Conservation (phyloP, 140 eudicot species). For the Flaveria floridana region DNA sequence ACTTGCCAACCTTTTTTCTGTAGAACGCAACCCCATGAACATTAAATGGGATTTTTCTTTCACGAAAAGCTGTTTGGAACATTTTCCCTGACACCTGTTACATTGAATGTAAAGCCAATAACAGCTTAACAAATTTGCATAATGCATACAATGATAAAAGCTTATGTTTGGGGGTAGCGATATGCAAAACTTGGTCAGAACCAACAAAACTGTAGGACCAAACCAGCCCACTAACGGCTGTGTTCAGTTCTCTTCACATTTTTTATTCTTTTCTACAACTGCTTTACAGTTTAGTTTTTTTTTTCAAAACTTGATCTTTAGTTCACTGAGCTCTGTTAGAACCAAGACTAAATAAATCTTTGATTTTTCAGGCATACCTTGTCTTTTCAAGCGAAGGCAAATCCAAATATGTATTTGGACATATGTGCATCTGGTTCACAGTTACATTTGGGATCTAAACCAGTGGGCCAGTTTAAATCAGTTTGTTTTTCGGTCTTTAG, state of each 20-base stretch:
- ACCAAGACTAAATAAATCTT: neutral
- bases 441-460: neutral
- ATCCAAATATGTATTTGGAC: neutral
- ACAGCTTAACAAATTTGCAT: constrained; percentile 23
- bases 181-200: constrained; percentile 7
- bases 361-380: neutral
- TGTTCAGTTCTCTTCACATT: neutral
- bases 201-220: neutral
- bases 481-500: neutral
- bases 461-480: neutral
- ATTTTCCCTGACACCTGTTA: constrained; percentile 78
- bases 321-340: neutral
- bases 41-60: constrained; percentile 84
- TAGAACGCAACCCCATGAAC: constrained; percentile 94
- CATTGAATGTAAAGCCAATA: constrained; percentile 9
- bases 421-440: neutral
- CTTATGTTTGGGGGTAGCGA: neutral
- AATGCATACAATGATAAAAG: neutral
- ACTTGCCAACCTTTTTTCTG: constrained; percentile 68
- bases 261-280: neutral
- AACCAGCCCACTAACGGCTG: neutral
- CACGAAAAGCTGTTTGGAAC: constrained; percentile 78
- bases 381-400: neutral
- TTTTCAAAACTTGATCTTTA: neutral
- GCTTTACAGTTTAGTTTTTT: neutral